Evolutionary conservation across 1,284 basidiomycete genomes (phyloP), one percentile per base, ranked within the genome.

Genomic region (Sporisorium graminicola): DNA sequence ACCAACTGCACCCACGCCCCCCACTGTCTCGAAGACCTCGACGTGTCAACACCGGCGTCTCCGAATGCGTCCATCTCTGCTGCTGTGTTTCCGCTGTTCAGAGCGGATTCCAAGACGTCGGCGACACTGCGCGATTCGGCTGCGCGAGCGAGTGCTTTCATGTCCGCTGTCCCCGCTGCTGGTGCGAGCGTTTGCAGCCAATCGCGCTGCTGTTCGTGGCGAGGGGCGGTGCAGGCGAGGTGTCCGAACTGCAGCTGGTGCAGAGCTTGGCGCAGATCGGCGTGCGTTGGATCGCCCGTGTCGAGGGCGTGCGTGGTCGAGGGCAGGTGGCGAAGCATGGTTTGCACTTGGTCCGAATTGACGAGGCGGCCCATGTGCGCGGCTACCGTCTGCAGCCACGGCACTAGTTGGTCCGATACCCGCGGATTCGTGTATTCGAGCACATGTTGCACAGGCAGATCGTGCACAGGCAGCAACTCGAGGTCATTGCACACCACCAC

Each of bases 251-350:
- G 90, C 55, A 92, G 86, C 75, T 88, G 86, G 64, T 87, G 88
- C 59, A 93, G 89, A 12, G 89, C 87, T 65, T 88, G 88, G 55
- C 92, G 87, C 26, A 93, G 86, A 86, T 93, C 92, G 65, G 87
- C 86, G 3, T 16, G n/a, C 10, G 44, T 16, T 16, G 31, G 47
- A 2, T 50, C 50, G 16, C 22, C 29, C 22, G 40, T 47, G 1
- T 35, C 49, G 5, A 52, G 12, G 2, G 43, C 49, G 4, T 6
- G 3, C 6, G 52, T 40, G 1, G 55, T 65, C 8, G 56, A 53
- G 6, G 59, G 55, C 14, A 73, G 24, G 14, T n/a, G 4, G 2
- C 1, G 24, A 4, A 65, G n/a, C 46, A 61, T 16, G 0, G 42
- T 5, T 24, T 56, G 33, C 1, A 63, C 27, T 5, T n/a, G 10